Evolutionary conservation across 2,329 filamentous ascomycete species (phyloP).

Genomic region (Apiospora sp.): DNA sequence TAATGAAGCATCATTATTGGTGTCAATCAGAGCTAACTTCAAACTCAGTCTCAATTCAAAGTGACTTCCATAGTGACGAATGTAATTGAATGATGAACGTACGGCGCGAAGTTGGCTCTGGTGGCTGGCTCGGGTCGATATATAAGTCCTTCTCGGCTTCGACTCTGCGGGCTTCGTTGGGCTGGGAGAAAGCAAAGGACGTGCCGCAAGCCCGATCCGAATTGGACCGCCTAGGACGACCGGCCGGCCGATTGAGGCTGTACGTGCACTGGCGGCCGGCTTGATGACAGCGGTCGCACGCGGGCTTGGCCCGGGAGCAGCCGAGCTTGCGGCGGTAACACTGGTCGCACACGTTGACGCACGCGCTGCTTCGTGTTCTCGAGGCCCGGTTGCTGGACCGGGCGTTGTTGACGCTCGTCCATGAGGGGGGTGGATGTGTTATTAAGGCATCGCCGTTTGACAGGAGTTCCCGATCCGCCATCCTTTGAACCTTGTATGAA

Average conservation of each 20-base stretch:
- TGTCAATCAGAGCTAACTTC: too few relatives aligned
- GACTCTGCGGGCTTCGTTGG: background rate
- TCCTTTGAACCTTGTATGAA: too few relatives aligned
- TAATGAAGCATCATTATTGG: too few relatives aligned
- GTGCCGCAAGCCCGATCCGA: background rate
- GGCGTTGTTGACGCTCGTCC: too few relatives aligned
- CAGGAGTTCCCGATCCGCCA: too few relatives aligned
- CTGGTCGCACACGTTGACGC: background rate
- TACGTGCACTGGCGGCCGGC: background rate
- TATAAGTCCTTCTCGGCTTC: background rate
- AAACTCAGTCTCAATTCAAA: too few relatives aligned
- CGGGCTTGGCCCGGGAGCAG: background rate
- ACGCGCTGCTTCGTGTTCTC: background rate
- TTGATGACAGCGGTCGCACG: background rate
- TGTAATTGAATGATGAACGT: too few relatives aligned
- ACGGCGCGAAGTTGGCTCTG: too few relatives aligned
- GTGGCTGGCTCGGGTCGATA: too few relatives aligned
- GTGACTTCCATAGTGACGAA: too few relatives aligned
- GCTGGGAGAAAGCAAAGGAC: background rate
- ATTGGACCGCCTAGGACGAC: background rate
- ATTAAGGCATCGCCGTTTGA: too few relatives aligned
- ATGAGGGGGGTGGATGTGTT: too few relatives aligned
- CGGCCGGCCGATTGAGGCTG: background rate
- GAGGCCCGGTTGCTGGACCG: background rate
- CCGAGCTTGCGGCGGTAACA: background rate